Percentiles rank a stretch among this genome's conserved stretches.
phyloP scores from a whole-genome alignment of 108 stramenopile species.

The Skeletonema costatum region DNA sequence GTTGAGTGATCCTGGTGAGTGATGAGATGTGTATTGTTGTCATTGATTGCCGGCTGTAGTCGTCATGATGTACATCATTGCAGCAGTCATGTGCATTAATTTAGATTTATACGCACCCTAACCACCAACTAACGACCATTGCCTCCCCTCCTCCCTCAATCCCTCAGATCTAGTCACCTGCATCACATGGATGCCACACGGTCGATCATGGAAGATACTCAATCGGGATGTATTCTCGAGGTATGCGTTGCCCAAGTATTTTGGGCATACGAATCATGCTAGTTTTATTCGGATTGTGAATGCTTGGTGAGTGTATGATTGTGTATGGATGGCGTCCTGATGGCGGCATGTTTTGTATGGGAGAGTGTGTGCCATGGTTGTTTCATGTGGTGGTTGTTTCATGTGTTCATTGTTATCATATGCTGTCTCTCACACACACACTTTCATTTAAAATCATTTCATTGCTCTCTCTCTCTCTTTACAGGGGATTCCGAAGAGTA shows the following conservation, averaged over 20 bases:
- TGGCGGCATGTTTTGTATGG: background rate
- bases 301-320: constrained; percentile 48
- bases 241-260: constrained; percentile 39
- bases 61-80: background rate
- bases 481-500: constrained; percentile 15
- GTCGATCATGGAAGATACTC: constrained; percentile 33
- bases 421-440: background rate
- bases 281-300: constrained; percentile 42
- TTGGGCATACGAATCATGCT: constrained; percentile 33
- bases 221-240: constrained; percentile 24
- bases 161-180: background rate
- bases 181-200: constrained; percentile 40
- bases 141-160: background rate
- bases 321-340: constrained; percentile 1
- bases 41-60: too few species aligned
- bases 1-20: constrained; percentile 13
- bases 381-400: background rate
- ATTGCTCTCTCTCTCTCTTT: too few species aligned
- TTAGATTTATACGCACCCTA: too few species aligned
- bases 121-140: background rate
- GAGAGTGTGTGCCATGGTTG: too few species aligned
- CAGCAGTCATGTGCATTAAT: background rate
- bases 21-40: too few species aligned
- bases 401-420: background rate
- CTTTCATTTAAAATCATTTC: background rate